Base-by-base conservation (phyloP, 2,329 filamentous ascomycete genomes). In the Podosphaera fusca region DNA sequence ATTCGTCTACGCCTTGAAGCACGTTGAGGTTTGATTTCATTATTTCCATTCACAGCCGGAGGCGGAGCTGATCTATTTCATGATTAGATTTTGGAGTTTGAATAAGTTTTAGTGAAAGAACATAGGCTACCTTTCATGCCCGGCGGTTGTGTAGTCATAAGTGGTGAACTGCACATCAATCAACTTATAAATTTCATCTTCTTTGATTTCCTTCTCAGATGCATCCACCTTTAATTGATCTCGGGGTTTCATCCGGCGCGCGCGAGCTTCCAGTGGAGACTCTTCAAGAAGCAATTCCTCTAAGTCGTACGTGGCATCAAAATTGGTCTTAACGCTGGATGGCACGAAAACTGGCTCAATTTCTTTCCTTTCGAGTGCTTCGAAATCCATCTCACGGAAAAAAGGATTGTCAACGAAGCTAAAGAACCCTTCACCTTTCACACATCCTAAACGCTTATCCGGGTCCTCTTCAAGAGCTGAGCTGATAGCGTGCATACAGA, bases 251-350 rank as follows among this genome's bases (percentile, higher is more conserved):
- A 96, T 92, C 66, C 90, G 82, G 63, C 92, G 79, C 55, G 92
- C 88, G 65, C 92, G 78, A 57, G 92, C 92, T 70, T 98, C 92
- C 4, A 98, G 72, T 0, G 92, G 92, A 10, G 92, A 92, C 68
- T 98, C 92, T 69, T 98, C 92, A 50, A 98, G 71, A 1, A 98
- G 72, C 29, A 98, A 70, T 69, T 98, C 92, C 67, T 98, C 92
- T 55, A 98, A 72, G 69, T 98, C 92, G 67, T 98, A 96, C 0
- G 92, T 98, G 3, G 92, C 92, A 69, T 98, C 92, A 63, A 98
- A 98, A 68, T 98, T 98, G 2, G 92, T 96, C 76, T 98, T 98
- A 54, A 96, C 92, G 57, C 87, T 89, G 0, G 90, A 95, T 0
- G 92, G 92, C 29, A 85, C 79, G 68, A 98, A 98, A 2, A 96